These are phyloP conservation scores for Aspergillus bertholletiae DNA, from an alignment of 495 filamentous ascomycete genomes.

Conservation along the genomic window DNA sequence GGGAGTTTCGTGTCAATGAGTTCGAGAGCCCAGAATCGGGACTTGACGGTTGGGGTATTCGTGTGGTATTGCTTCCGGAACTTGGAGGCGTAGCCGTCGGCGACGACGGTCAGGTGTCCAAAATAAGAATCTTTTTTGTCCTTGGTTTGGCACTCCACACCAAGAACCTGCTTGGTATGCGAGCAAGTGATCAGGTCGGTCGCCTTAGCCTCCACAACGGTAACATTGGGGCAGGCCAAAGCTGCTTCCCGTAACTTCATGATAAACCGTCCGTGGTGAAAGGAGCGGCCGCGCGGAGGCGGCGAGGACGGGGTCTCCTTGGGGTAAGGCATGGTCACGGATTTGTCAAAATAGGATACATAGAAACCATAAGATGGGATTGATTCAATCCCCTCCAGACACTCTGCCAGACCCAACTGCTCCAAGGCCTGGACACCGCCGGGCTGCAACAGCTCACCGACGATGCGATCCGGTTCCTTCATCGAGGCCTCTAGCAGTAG, in stretches of 20 bases:
- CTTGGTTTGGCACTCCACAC: slow-evolving; percentile 65
- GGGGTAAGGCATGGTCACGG: slow-evolving; percentile 76
- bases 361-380: slow-evolving; percentile 81
- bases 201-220: slow-evolving; percentile 69
- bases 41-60: slow-evolving; percentile 64
- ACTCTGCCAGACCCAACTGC: slow-evolving; percentile 73
- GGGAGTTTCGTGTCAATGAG: slow-evolving; percentile 83
- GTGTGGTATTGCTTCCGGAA: slow-evolving; percentile 80
- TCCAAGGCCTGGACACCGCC: slow-evolving; percentile 81
- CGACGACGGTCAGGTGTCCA: slow-evolving; percentile 78
- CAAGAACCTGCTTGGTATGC: slow-evolving; percentile 61
- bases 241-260: slow-evolving; percentile 68
- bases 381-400: slow-evolving; percentile 86
- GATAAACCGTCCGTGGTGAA: slow-evolving; percentile 85
- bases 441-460: slow-evolving; percentile 92
- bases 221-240: slow-evolving; percentile 63
- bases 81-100: slow-evolving; percentile 90
- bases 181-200: slow-evolving; percentile 57
- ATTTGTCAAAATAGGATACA: slow-evolving; percentile 74
- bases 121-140: slow-evolving; percentile 71
- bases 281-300: slow-evolving; percentile 62
- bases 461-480: slow-evolving; percentile 94
- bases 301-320: slow-evolving; percentile 26
- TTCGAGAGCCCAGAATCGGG: slow-evolving; percentile 89
- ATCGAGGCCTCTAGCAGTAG: slow-evolving; percentile 85